Base-by-base conservation (phyloP, 306 rosid species). In the Urtica urens region DNA sequence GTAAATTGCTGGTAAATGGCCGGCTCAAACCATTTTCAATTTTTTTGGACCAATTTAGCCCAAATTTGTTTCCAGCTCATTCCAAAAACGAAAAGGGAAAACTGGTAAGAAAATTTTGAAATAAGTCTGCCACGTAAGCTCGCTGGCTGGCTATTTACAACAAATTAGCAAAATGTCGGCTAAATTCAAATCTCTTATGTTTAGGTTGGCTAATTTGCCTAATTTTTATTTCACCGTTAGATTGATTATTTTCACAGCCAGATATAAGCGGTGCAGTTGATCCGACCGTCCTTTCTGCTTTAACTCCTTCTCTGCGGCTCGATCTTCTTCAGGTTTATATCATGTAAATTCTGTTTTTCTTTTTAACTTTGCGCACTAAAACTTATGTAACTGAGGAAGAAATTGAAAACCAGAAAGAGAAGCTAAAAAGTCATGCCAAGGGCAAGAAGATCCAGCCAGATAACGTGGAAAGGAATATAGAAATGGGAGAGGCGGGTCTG, bases 261-360 rank as follows among this genome's bases (percentile, higher is more conserved):
- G 63, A 53, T 30, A 57, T 59, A 49, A 50, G 33, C 25, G 77
- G 53, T 6, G 82, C 72, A 61, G 72, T 75, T 59, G 81, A 82
- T 70, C 58, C 71, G 14, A 57, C 81, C 52, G 79, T 68, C 20
- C 65, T 78, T 30, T 83, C 77, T 67, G 78, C 77, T 68, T 67
- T 82, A 68, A 77, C 86, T 19, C 69, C 69, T 47, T 82, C 86
- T n/a, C 61, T 78, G 78, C 93, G 70, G 62, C 68, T 4, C 52
- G 74, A 66, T 66, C 76, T 78, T 53, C 54, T 66, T 3, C 86
- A 78, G 78, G 93, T 75, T 21, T 63, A 68, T 24, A 34, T 59
- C 22, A 16, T 18, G 50, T 46, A 37, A 4, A 4, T 34, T n/a
- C n/a, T n/a, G n/a, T n/a, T 49, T 43, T 49, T 60, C 16, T 42